Evolutionary conservation across 306 rosid genomes (phyloP).

Genomic region (Quercus alba): DNA sequence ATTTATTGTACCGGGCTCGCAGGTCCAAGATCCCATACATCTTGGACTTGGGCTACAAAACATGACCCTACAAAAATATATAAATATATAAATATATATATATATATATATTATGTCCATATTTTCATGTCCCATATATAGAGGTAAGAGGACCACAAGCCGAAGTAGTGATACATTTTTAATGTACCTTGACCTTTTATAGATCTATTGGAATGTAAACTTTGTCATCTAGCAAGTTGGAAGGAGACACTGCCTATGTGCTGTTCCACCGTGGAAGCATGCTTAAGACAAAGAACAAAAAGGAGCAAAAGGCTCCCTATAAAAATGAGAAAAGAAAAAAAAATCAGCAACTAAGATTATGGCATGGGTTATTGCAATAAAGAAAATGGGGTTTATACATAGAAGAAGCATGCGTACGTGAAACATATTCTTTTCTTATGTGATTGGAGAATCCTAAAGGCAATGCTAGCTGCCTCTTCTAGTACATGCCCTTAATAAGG

Average conservation of each 20-base stretch:
- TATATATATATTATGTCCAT: no score
- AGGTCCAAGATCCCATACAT: no score
- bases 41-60: no score
- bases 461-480: slow-evolving; percentile 20
- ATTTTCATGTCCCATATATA: background rate
- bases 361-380: slow-evolving; percentile 31
- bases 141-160: slow-evolving; percentile 1
- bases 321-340: background rate
- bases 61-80: no score
- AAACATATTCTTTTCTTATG: slow-evolving; percentile 46
- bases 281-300: slow-evolving; percentile 42
- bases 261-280: slow-evolving; percentile 43
- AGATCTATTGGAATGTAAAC: slow-evolving; percentile 39
- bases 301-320: slow-evolving; percentile 18
- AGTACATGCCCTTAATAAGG: slow-evolving; percentile 16
- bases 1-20: no score
- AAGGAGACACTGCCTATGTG: slow-evolving; percentile 46
- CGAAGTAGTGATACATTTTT: background rate
- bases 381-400: background rate
- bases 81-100: no score
- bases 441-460: slow-evolving; percentile 52
- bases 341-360: slow-evolving; percentile 6
- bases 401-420: slow-evolving; percentile 25
- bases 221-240: slow-evolving; percentile 37
- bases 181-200: slow-evolving; percentile 19